Evolutionary conservation across 2,329 filamentous ascomycete species (phyloP).

Genomic region (Pyricularia pennisetigena): DNA sequence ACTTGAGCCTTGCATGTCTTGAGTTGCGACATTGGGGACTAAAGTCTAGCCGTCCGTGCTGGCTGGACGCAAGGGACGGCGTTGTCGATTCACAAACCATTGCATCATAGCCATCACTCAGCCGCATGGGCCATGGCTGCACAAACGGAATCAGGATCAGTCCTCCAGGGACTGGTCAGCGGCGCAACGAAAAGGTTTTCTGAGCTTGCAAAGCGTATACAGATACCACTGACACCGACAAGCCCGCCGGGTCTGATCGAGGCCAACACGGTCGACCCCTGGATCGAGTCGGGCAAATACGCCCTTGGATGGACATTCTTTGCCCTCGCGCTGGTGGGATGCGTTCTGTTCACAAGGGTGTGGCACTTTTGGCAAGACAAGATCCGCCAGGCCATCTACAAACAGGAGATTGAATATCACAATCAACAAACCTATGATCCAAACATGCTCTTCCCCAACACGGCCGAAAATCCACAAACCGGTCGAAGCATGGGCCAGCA

Average conservation of each 20-base stretch:
- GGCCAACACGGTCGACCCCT: slow-evolving; percentile 64
- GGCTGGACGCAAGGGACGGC: too few species aligned
- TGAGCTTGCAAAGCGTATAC: slow-evolving; percentile 42
- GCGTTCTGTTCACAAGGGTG: slow-evolving; percentile 59
- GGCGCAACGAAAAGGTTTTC: slow-evolving; percentile 23
- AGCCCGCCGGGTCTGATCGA: slow-evolving; percentile 53
- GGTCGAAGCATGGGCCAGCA: slow-evolving; percentile 46
- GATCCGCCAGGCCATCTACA: slow-evolving; percentile 80
- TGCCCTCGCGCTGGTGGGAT: slow-evolving; percentile 58
- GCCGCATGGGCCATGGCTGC: not conserved
- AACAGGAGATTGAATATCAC: slow-evolving; percentile 65
- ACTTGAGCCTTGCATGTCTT: too few species aligned
- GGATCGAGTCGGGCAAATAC: slow-evolving; percentile 75
- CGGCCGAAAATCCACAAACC: slow-evolving; percentile 15
- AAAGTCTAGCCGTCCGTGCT: too few species aligned
- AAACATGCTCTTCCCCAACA: not conserved
- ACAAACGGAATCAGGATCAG: not conserved
- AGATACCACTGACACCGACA: slow-evolving; percentile 48
- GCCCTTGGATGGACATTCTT: slow-evolving; percentile 85
- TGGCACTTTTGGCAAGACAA: slow-evolving; percentile 94
- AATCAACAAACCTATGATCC: slow-evolving; percentile 38
- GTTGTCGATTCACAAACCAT: too few species aligned
- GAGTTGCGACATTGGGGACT: too few species aligned
- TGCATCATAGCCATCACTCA: too few species aligned
- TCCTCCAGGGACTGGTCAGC: not conserved